Evolutionary conservation across 768 basidiomycete genomes (phyloP).

Genomic region (Serendipita sp.): DNA sequence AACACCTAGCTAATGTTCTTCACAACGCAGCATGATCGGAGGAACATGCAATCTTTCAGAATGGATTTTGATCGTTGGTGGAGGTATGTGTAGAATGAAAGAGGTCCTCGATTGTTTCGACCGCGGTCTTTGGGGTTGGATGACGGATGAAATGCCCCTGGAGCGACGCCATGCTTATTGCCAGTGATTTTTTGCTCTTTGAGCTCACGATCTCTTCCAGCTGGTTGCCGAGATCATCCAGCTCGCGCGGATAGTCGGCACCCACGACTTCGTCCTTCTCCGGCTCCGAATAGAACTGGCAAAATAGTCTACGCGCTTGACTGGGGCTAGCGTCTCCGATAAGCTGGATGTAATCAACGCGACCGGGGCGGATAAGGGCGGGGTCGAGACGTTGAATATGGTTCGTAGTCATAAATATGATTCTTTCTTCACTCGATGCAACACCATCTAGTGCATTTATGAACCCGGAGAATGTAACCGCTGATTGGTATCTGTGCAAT

Average conservation of each 20-base stretch:
- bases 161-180: constrained; percentile 88
- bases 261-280: constrained; percentile 26
- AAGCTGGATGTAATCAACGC: constrained; percentile 73
- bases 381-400: constrained; percentile 79
- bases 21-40: too few relatives aligned
- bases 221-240: constrained; percentile 31
- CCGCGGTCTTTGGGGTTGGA: constrained; percentile 33
- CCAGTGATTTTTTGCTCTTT: constrained; percentile 34
- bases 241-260: constrained; percentile 21
- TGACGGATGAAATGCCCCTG: constrained; percentile 89
- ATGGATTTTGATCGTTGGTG: too few relatives aligned
- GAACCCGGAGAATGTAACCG: constrained; percentile 94
- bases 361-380: constrained; percentile 86
- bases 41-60: too few relatives aligned
- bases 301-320: constrained; percentile 66
- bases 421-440: constrained; percentile 92
- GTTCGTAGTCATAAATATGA: constrained; percentile 99
- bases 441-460: constrained; percentile 95
- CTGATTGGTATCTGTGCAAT: constrained; percentile 64
- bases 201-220: constrained; percentile 38
- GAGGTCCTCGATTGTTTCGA: constrained; percentile 28
- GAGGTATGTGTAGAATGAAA: too few relatives aligned
- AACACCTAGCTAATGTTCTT: too few relatives aligned
- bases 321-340: constrained; percentile 74
- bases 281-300: constrained; percentile 48